Evolutionary conservation across 2,329 filamentous ascomycete species (phyloP), one percentile per base, ranked within the genome.

Genomic region (Verticillium klebahnii): DNA sequence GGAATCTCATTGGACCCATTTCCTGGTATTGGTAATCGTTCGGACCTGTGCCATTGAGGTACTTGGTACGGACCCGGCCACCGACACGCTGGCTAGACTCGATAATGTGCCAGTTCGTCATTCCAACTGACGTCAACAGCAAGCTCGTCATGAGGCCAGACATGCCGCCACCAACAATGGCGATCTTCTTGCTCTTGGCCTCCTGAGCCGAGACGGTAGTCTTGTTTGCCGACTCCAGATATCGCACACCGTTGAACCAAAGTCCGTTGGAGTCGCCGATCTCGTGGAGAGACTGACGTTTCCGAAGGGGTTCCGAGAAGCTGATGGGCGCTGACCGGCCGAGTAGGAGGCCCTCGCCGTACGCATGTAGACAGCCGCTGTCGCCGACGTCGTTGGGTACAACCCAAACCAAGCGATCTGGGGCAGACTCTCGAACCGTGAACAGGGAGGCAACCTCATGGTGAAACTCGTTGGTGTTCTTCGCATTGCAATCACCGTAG

Each of bases 21-120:
- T 87, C 85, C 67, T 87, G 84, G 68, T 87, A 88, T 50, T 85
- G 84, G 64, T 87, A 87, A 59, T 87, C 77, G 39, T 82, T 80
- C 0, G 83, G 82, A 0, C 76, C 82, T 17, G 59, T 61, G 3
- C 79, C 80, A 17, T 80, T 80, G 4, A 88, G 78, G 61, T 87
- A 87, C 50, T 78, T 78, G 2, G 85, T 88, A 60, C 83, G 82
- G 0, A 88, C 81, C 34, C 85, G 80, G 6, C 85, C 85, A n/a
- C 85, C 85, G 25, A 88, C 77, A 5, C 85, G 76, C 50, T 82
- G 70, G 9, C 79, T 80, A 0, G 83, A 81, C 69, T 88, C 85
- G 19, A 85, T 76, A 61, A 88, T 85, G 40, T 80, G 79, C 74
- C 85, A 80, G 68, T 87, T 81, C 55, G 78, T 76, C 58, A 87